Base-by-base conservation (phyloP, 176 grass and related monocot genomes). In the Oryza australiensis region DNA sequence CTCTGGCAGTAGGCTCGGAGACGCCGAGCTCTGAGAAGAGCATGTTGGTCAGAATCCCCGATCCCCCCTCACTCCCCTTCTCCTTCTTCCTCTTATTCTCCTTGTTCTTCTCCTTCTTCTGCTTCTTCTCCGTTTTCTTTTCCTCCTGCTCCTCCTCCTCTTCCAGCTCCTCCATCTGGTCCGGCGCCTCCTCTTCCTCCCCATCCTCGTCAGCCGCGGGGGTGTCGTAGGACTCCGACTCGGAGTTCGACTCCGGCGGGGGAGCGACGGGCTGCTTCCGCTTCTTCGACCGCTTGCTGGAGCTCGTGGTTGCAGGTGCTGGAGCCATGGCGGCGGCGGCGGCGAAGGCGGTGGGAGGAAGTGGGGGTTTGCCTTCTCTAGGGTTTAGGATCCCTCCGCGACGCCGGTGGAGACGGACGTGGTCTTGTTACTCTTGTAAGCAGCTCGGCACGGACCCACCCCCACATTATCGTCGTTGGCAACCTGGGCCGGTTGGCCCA, bases 21-120 rank as follows among this genome's bases (percentile, higher is more conserved):
- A 95, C 72, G 75, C 82, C 85, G 64, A 95, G 90, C 67, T 84
- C 81, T 5, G 90, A 92, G 88, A 95, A 95, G 23, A 75, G 30
- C 76, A 88, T 83, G 72, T 80, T 81, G 15, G 87, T 86, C 34
- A 87, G 74, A 48, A 92, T 90, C 18, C 87, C 85, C 3, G 51
- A 76, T 3, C 70, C 70, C 9, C 72, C 75, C 27, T 83, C 78
- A 23, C 76, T 82, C 42, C 78, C 63, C 20, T 63, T 72, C 62
- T 69, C 28, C 20, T 64, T 62, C 22, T 69, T 41, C 16, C 26
- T 18, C 12, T 66, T 3, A 4, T 74, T 0, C 16, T 20, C 18
- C 16, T 26, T 3, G 9, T 45, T 22, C 22, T 37, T 33, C 9
- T 70, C 27, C 78, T 51, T 16, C 15, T 59, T 20, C 34, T 40